A percentile compares a stretch with the other conserved stretches of the same genome.
phyloP scores from a whole-genome alignment of 164 flowering plant species.

The Santalum album region DNA sequence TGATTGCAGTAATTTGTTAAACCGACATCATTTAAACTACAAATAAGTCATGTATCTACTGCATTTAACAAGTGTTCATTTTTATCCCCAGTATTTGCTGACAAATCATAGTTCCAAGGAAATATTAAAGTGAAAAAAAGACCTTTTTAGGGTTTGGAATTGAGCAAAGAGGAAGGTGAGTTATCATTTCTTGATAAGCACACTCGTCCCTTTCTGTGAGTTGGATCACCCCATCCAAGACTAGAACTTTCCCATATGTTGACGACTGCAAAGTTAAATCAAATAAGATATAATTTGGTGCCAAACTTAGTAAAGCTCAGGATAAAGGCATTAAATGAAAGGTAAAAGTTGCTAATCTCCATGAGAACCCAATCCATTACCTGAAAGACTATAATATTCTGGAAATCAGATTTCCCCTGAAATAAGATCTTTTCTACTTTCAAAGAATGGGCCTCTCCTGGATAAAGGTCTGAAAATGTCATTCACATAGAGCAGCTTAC shows the following conservation, averaged over 20 bases:
- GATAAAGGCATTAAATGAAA: neutral
- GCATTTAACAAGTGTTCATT: too few species aligned
- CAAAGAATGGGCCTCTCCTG: slow-evolving; percentile 98
- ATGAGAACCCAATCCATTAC: too few species aligned
- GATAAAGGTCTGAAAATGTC: too few species aligned
- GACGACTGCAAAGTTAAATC: slow-evolving; percentile 70
- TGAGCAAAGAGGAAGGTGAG: slow-evolving; percentile 96
- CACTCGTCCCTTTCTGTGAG: slow-evolving; percentile 98
- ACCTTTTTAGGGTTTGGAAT: slow-evolving; percentile 97
- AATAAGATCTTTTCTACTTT: slow-evolving; percentile 91
- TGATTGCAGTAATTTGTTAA: too few species aligned
- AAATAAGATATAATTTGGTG: neutral
- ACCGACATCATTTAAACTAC: too few species aligned
- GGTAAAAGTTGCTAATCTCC: neutral
- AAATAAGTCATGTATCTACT: too few species aligned
- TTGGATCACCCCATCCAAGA: slow-evolving; percentile 98
- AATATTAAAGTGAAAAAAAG: neutral
- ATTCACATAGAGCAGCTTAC: neutral
- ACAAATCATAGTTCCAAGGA: neutral
- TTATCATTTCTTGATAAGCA: slow-evolving; percentile 98
- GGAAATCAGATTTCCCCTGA: slow-evolving; percentile 82
- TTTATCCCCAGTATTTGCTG: too few species aligned
- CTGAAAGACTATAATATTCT: slow-evolving; percentile 90
- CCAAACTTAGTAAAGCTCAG: too few species aligned
- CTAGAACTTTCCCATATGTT: slow-evolving; percentile 94